Conservation (phyloP, 441 rosid genomes). For the Syzygium syzygioides region DNA sequence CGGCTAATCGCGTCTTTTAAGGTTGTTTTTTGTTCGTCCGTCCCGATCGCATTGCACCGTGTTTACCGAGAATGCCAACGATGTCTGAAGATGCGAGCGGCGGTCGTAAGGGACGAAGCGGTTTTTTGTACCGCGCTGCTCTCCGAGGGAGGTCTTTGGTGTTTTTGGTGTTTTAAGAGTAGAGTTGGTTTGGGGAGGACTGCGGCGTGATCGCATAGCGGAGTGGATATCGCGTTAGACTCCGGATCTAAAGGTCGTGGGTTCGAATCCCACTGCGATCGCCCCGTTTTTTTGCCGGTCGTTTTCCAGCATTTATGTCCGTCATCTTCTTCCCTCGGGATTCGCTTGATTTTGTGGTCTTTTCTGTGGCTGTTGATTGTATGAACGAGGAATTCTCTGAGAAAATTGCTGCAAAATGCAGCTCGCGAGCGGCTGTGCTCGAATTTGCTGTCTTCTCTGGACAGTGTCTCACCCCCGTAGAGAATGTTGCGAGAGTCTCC, state of each 20-base stretch:
- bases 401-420: neutral
- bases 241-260: conserved; percentile 99
- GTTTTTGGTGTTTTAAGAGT: neutral
- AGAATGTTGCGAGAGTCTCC: neutral
- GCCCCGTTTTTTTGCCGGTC: neutral
- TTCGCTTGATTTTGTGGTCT: neutral
- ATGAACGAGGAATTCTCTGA: neutral
- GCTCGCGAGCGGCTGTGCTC: neutral
- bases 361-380: neutral
- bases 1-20: neutral
- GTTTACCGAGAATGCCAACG: neutral
- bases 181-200: neutral
- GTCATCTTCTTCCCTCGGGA: neutral
- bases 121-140: neutral
- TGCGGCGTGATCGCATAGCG: conserved; percentile 67
- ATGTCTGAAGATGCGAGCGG: neutral
- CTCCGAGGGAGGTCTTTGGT: neutral
- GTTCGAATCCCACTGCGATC: conserved; percentile 99
- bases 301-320: neutral
- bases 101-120: neutral
- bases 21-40: neutral
- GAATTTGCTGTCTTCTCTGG: neutral
- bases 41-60: neutral
- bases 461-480: neutral
- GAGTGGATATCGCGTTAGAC: conserved; percentile 99